Conservation (phyloP, 306 rosid genomes). For the Urtica urens region DNA sequence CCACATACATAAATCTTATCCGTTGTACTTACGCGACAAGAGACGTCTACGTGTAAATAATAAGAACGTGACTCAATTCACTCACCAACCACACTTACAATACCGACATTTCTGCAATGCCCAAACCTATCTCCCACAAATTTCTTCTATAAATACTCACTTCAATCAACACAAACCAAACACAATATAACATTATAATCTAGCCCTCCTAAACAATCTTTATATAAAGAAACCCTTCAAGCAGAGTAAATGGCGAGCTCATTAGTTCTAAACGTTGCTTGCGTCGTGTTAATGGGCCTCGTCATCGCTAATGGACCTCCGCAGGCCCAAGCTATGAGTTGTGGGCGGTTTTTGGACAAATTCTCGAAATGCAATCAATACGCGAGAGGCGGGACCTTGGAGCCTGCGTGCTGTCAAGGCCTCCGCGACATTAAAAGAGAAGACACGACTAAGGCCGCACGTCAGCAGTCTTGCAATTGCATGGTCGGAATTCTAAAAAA, state of each 20-base stretch:
- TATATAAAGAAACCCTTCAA: too few species aligned
- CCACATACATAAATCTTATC: too few species aligned
- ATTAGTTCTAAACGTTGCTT: neutral
- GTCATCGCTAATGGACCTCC: neutral
- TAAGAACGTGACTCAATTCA: too few species aligned
- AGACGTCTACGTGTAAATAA: too few species aligned
- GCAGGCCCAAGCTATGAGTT: neutral
- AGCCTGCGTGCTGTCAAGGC: neutral
- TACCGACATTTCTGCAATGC: too few species aligned
- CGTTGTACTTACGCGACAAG: too few species aligned
- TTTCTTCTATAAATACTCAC: neutral
- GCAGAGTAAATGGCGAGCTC: constrained; percentile 1
- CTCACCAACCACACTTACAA: too few species aligned
- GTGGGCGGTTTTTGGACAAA: neutral
- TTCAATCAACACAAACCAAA: too few species aligned
- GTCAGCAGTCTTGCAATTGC: neutral
- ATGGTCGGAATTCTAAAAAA: neutral
- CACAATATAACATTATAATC: too few species aligned
- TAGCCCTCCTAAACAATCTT: too few species aligned
- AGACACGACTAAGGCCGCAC: neutral
- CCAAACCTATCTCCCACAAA: too few species aligned
- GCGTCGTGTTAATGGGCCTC: neutral
- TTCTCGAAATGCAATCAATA: neutral
- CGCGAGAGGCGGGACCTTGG: neutral
- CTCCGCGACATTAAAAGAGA: neutral